These are phyloP conservation scores for Rhodamnia argentea DNA, from an alignment of 345 rosid species.

Conservation along the genomic window DNA sequence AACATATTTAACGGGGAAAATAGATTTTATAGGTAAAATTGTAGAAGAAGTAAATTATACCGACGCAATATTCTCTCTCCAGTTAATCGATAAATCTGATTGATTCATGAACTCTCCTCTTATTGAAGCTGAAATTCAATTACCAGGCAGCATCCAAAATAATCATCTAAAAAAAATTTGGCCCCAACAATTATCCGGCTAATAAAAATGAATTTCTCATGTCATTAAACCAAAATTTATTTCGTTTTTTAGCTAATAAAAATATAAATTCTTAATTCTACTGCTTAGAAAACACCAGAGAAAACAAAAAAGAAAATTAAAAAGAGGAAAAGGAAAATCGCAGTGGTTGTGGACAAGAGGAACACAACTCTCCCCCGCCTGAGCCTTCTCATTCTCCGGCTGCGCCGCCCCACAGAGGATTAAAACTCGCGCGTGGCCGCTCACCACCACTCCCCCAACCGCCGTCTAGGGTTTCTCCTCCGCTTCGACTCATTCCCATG, in stretches of 20 bases:
- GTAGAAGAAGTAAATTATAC: not conserved
- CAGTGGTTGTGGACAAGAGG: not conserved
- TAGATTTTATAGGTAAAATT: fast-evolving
- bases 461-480: not conserved
- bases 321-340: fast-evolving
- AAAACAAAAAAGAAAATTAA: too few relatives aligned
- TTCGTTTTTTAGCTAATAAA: fast-evolving
- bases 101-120: not conserved
- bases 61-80: not conserved
- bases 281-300: too few relatives aligned
- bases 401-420: not conserved
- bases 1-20: fast-evolving
- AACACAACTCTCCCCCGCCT: not conserved
- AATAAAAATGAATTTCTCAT: not conserved
- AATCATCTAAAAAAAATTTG: not conserved
- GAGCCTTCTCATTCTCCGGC: not conserved
- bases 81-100: not conserved
- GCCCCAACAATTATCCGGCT: not conserved
- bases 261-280: not conserved
- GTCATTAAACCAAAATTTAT: not conserved
- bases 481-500: not conserved
- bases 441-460: not conserved
- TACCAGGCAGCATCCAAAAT: not conserved
- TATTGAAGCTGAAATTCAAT: not conserved
- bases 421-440: not conserved